Evolutionary conservation across 257 asterid genomes (phyloP), one percentile per base, ranked within the genome.

Genomic region (Nicotiana benthamiana): DNA sequence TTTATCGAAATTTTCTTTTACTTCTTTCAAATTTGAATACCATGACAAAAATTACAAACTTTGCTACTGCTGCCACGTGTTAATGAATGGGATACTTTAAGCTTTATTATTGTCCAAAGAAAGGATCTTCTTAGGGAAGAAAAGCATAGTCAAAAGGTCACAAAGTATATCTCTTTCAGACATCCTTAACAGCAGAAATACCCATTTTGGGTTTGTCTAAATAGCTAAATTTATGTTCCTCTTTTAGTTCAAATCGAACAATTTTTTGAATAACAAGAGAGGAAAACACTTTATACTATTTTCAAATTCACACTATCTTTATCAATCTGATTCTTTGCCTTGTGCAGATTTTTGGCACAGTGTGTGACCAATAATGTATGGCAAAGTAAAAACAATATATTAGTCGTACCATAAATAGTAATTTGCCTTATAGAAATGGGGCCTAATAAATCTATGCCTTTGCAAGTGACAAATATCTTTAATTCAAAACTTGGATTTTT

Each of bases 101-200:
- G 43, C 61, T 74, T 74, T 74, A 74, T 74, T 74, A 74, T 74
- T 24, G 40, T 48, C 16, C 8, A 59, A 24, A 74, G 61, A 15
- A 24, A 24, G 61, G 61, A 74, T 48, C 79, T 74, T 74, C 17
- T 74, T 74, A 48, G 79, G 60, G 20, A 74, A 74, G 79, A 48
- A 74, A 74, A 74, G 79, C 79, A 74, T 74, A 74, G 79, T 74
- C 79, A 74, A 74, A 70, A 48, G 79, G 52, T 72, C 40, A 48
- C 43, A 48, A 74, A 74, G 61, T 74, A 48, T 74, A 74, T 48
- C 27, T 74, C 61, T 72, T 74, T 74, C 79, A 48, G 61, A 74
- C 5, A 74, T 74, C 79, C 79, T 74, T 8, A 74, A 74, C 61
- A 9, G 43, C 16, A 3, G 24, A 40, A 48, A 48, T 48, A 51